A percentile compares a stretch with the other conserved stretches of the same genome.
Evolutionary conservation across 345 rosid genomes (phyloP).

Genomic region (Streptanthus diversifolius): DNA sequence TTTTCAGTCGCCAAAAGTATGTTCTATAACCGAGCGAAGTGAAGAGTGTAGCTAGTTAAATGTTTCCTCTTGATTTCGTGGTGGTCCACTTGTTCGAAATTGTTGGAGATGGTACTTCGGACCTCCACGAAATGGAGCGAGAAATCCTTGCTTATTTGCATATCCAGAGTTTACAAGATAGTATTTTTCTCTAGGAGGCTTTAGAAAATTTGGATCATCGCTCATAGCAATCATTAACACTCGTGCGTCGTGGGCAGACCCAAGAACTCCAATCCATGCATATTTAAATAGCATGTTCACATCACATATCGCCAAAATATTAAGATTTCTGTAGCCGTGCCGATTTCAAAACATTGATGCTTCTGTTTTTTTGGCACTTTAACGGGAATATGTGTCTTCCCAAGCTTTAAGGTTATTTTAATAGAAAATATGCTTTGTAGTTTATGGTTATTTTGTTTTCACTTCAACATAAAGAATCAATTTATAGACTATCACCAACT

Average conservation of each 20-base stretch:
- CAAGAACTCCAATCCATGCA: background rate
- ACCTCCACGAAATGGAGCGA: background rate
- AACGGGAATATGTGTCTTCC: background rate
- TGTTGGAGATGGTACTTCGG: background rate
- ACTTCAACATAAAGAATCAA: too few species aligned
- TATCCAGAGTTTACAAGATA: background rate
- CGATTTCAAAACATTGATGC: background rate
- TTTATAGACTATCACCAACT: too few species aligned
- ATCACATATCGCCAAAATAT: background rate
- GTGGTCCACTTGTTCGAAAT: background rate
- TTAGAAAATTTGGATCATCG: background rate
- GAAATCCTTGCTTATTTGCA: background rate
- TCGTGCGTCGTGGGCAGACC: background rate
- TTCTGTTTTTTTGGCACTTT: background rate
- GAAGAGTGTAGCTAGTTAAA: background rate
- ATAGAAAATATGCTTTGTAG: too few species aligned
- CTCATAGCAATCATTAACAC: background rate
- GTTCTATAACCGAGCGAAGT: background rate
- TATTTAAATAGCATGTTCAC: background rate
- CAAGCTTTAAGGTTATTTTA: too few species aligned
- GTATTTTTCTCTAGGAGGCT: background rate
- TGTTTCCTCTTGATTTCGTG: background rate
- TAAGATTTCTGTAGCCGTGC: background rate
- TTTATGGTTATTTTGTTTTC: too few species aligned
- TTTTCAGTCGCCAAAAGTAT: background rate